Base-by-base conservation (phyloP, 2,329 filamentous ascomycete genomes). In the Trichophyton equinum region DNA sequence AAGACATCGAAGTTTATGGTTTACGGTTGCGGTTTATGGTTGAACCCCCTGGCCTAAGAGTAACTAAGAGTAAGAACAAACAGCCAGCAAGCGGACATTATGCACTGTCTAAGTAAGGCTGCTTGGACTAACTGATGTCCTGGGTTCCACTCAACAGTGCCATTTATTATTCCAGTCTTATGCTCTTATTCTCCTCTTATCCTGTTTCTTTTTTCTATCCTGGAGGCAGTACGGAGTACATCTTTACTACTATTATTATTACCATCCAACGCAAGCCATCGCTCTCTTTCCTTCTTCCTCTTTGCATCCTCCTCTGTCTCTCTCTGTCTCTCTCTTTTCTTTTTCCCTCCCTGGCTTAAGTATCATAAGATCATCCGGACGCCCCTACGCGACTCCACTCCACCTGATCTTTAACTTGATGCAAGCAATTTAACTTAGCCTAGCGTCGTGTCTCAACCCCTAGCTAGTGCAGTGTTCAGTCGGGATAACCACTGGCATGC, bases 351-450 rank as follows among this genome's bases (percentile, higher is more conserved):
- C 49, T 47, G 20, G 38, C 38, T n/a, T 18, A 18, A 18, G 18
- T 18, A 51, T 51, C 46, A 51, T 51, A 36, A 36, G 51, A 55
- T 55, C 51, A 55, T 8, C 30, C 51, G 15, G 51, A 15, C 46
- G 46, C 46, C 46, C 46, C 46, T 51, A 51, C 46, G 5, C 20
- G 46, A n/a, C 51, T 55, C 51, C 51, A 55, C 51, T 27, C 51
- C 27, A 3, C 9, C 51, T 55, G 51, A 33, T 55, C 51, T 55
- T 55, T 7, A 36, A 36, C 51, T 33, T 55, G 51, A 55, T 55
- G 51, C 51, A 55, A 55, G 51, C 51, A 55, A 55, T 55, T 55
- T 55, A 55, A 55, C 51, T 36, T 38, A 55, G 51, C 27, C 51
- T 55, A 55, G 51, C 27, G 51, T 15, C 51, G 51, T 55, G 51